phyloP scores from a whole-genome alignment of 495 filamentous ascomycete species.

The Cryomyces minteri region DNA sequence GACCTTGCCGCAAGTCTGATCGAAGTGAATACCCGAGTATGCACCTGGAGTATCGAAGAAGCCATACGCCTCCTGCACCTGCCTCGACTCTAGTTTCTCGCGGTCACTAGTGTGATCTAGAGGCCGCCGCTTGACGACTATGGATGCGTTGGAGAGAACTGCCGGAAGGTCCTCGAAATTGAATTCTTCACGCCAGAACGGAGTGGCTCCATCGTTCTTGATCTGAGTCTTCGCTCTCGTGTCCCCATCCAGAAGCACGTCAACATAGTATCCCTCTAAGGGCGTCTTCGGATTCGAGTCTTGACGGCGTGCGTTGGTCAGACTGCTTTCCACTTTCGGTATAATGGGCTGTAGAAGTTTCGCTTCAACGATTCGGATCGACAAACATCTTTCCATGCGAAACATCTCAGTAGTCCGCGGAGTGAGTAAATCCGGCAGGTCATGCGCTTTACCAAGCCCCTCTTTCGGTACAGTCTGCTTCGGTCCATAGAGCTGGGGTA shows the following conservation, averaged over 20 bases:
- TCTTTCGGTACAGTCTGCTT: constrained; percentile 22
- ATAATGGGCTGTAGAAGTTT: constrained; percentile 26
- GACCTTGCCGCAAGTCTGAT: constrained; percentile 51
- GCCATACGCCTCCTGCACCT: constrained; percentile 13
- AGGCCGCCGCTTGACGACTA: constrained; percentile 62
- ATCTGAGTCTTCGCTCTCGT: constrained; percentile 70
- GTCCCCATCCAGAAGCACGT: constrained; percentile 84
- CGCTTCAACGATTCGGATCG: constrained; percentile 41
- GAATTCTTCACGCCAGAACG: constrained; percentile 91
- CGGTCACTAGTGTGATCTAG: constrained; percentile 14
- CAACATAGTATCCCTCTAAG: constrained; percentile 47
- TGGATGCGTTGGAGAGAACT: constrained; percentile 56
- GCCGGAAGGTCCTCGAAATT: constrained; percentile 72
- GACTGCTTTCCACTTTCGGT: neutral
- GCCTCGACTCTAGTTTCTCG: constrained; percentile 1
- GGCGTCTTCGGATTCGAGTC: neutral
- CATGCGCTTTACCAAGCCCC: constrained; percentile 5
- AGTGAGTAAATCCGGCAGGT: constrained; percentile 3
- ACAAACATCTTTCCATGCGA: constrained; percentile 42
- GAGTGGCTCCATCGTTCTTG: constrained; percentile 62
- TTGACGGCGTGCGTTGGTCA: too few relatives aligned
- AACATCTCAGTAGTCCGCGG: constrained; percentile 37
- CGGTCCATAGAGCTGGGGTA: constrained; percentile 74
- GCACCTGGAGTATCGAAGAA: constrained; percentile 15
- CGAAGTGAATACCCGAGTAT: constrained; percentile 26